Evolutionary conservation across 371 early-diverging fungal genomes (phyloP).

Genomic region (Mortierella sp.): DNA sequence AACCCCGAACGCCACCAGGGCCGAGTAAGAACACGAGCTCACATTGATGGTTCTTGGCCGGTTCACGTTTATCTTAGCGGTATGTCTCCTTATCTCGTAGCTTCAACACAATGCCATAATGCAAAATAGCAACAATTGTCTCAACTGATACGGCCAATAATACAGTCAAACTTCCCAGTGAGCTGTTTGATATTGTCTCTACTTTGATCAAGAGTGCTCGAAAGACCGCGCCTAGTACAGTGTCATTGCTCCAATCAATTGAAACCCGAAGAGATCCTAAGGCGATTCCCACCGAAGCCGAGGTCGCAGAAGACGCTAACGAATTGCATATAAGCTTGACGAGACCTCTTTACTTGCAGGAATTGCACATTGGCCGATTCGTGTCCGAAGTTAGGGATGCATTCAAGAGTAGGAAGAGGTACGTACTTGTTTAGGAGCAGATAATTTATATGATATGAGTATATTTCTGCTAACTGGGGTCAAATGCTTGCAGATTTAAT

Average conservation of each 20-base stretch:
- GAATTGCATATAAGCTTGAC: constrained; percentile 54
- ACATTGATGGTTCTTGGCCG: constrained; percentile 53
- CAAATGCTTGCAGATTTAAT: constrained; percentile 25
- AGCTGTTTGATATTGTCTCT: constrained; percentile 38
- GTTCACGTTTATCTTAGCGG: constrained; percentile 51
- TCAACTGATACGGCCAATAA: neutral
- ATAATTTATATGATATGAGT: neutral
- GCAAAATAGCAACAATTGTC: neutral
- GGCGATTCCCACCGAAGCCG: constrained; percentile 12
- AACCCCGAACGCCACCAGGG: constrained; percentile 41
- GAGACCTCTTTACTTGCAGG: constrained; percentile 39
- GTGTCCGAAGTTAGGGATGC: constrained; percentile 32
- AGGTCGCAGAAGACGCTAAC: constrained; percentile 26
- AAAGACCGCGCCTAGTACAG: constrained; percentile 16
- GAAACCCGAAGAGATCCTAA: constrained; percentile 13
- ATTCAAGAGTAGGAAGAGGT: constrained; percentile 36
- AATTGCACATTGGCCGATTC: constrained; percentile 41
- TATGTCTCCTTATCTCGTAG: neutral
- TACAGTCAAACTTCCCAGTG: constrained; percentile 32
- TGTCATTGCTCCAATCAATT: constrained; percentile 38
- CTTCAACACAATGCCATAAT: neutral
- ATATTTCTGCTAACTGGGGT: neutral
- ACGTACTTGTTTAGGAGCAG: neutral
- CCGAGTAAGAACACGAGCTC: constrained; percentile 26
- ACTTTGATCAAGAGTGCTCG: constrained; percentile 25